Conservation (phyloP, 805 yeast species). For the Metschnikowia drakensbergensis region DNA sequence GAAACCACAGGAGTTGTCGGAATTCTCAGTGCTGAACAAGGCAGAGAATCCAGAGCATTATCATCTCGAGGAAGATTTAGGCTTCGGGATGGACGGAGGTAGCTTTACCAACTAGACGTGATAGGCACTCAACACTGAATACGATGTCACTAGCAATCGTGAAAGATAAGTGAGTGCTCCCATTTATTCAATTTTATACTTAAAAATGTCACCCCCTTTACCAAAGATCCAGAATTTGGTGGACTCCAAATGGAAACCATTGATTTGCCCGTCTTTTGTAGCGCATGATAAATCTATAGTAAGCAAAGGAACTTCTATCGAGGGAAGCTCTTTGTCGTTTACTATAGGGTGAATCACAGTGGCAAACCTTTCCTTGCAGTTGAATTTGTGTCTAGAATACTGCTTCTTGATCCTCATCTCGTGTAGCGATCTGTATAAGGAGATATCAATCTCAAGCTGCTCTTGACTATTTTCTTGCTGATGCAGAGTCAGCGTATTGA, state of each 20-base stretch:
- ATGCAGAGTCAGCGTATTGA: conserved; percentile 7
- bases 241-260: conserved; percentile 28
- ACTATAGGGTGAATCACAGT: conserved; percentile 36
- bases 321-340: conserved; percentile 36
- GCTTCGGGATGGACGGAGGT: conserved; percentile 43
- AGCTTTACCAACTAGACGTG: conserved; percentile 6
- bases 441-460: conserved; percentile 26
- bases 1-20: conserved; percentile 43
- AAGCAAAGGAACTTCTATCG: conserved; percentile 35
- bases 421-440: conserved; percentile 33
- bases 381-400: conserved; percentile 21
- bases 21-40: conserved; percentile 25
- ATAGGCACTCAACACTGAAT: background rate
- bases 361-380: conserved; percentile 11
- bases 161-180: background rate
- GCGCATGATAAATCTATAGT: conserved; percentile 31
- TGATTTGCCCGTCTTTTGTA: conserved; percentile 34
- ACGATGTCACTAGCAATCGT: background rate
- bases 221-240: conserved; percentile 36
- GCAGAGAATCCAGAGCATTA: conserved; percentile 27
- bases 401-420: conserved; percentile 35
- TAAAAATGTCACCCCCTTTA: conserved; percentile 39
- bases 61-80: conserved; percentile 41
- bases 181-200: conserved; percentile 19
- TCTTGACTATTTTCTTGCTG: conserved; percentile 14